Conservation (phyloP, 2,329 filamentous ascomycete species). For the Alternaria longipes region DNA sequence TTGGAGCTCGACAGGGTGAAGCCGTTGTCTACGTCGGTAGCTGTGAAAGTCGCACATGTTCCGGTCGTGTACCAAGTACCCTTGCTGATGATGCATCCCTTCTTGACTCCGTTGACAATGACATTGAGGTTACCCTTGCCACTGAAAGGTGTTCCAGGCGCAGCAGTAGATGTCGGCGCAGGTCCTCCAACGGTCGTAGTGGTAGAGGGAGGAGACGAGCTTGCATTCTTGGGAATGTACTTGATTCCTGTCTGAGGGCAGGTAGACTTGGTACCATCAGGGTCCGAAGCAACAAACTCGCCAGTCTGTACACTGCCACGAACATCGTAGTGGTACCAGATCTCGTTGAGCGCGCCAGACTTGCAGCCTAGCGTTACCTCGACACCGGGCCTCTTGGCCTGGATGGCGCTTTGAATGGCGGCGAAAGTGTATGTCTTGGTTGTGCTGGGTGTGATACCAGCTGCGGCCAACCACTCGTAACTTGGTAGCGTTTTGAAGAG, state of each 20-base stretch:
- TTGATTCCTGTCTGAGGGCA: conserved; percentile 71
- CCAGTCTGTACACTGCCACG: conserved; percentile 68
- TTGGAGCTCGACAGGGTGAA: conserved; percentile 48
- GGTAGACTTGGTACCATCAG: conserved; percentile 66
- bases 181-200: conserved; percentile 42
- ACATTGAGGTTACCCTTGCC: conserved; percentile 70
- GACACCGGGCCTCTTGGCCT: conserved; percentile 60
- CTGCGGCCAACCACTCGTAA: conserved; percentile 69
- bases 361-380: conserved; percentile 69
- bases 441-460: conserved; percentile 66
- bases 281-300: conserved; percentile 65
- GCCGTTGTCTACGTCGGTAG: conserved; percentile 50
- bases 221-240: conserved; percentile 67
- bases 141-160: conserved; percentile 59
- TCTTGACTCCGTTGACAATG: conserved; percentile 56
- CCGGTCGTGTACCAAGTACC: conserved; percentile 74
- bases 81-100: conserved; percentile 72
- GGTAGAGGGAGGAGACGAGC: conserved; percentile 35
- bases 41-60: conserved; percentile 73
- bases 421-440: conserved; percentile 66
- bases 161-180: conserved; percentile 38
- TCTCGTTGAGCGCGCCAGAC: conserved; percentile 60
- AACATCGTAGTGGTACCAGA: conserved; percentile 72
- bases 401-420: conserved; percentile 68
- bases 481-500: conserved; percentile 73